Conservation (phyloP, 345 rosid species). For the Eucalyptus albens region DNA sequence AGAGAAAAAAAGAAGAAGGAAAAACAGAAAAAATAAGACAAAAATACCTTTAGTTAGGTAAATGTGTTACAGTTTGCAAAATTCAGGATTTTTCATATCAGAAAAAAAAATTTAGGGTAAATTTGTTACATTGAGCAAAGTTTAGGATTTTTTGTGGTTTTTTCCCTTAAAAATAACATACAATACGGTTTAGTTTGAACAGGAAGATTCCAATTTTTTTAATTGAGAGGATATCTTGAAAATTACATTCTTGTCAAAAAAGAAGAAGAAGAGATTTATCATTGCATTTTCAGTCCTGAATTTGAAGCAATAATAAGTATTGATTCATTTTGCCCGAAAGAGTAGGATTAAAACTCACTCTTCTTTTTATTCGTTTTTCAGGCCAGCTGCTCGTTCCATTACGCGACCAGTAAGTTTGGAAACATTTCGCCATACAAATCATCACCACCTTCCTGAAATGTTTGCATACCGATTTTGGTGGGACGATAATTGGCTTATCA, state of each 20-base stretch:
- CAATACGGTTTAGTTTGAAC: fast-evolving
- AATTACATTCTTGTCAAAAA: background rate
- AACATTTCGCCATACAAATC: background rate
- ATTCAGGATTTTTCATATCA: too few species aligned
- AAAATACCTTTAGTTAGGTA: fast-evolving
- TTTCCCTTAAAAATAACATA: background rate
- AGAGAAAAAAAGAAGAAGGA: too few species aligned
- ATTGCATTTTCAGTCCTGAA: background rate
- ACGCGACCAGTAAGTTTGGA: background rate
- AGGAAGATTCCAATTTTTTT: background rate
- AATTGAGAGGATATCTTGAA: background rate
- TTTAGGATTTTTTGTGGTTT: fast-evolving
- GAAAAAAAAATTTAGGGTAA: too few species aligned
- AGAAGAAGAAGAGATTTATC: background rate
- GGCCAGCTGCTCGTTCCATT: background rate
- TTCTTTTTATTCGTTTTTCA: background rate
- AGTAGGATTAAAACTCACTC: background rate
- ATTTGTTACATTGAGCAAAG: too few species aligned
- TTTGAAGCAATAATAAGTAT: background rate
- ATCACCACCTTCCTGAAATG: background rate
- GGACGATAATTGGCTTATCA: background rate
- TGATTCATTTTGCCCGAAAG: background rate
- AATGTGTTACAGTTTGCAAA: fast-evolving
- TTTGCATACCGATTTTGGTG: background rate
- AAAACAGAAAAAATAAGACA: too few species aligned